phyloP scores from a whole-genome alignment of 305 asterid genomes.

The Nicotiana rustica region DNA sequence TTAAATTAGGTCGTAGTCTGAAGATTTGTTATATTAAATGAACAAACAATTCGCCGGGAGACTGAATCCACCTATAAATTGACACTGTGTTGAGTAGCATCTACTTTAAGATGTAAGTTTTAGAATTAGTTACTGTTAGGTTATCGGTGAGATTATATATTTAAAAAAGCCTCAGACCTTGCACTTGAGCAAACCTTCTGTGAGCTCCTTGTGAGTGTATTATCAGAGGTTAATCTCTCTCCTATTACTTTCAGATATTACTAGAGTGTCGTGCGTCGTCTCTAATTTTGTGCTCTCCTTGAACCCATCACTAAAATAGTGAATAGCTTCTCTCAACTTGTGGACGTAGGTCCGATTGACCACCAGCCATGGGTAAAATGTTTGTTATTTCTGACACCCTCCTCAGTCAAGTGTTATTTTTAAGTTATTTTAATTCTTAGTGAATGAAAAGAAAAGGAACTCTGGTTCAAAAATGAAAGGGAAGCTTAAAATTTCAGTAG shows the following conservation, averaged over 20 bases:
- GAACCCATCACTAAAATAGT: slow-evolving; percentile 24
- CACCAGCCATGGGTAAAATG: not conserved
- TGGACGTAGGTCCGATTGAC: not conserved
- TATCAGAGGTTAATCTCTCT: slow-evolving; percentile 13
- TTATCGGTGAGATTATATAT: not conserved
- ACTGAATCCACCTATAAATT: not conserved
- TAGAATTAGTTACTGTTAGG: not conserved
- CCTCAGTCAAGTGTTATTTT: not conserved
- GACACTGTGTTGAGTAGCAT: not conserved
- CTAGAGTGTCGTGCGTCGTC: not conserved
- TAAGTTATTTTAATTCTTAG: not conserved
- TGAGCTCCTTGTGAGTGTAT: slow-evolving; percentile 12
- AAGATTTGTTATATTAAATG: not conserved
- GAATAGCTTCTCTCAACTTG: slow-evolving; percentile 16
- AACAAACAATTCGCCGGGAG: not conserved
- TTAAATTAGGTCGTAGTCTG: not conserved
- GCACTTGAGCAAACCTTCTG: slow-evolving; percentile 4
- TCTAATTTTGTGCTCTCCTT: not conserved
- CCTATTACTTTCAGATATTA: not conserved
- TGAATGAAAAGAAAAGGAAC: slow-evolving; percentile 16
- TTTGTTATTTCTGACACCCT: not conserved
- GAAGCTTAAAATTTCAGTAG: not conserved
- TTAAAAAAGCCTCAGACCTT: not conserved
- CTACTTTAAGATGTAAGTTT: slow-evolving; percentile 5
- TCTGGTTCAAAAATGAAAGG: slow-evolving; percentile 9